Base-by-base conservation (phyloP, 2,329 filamentous ascomycete species). In the Xylariales sp. region DNA sequence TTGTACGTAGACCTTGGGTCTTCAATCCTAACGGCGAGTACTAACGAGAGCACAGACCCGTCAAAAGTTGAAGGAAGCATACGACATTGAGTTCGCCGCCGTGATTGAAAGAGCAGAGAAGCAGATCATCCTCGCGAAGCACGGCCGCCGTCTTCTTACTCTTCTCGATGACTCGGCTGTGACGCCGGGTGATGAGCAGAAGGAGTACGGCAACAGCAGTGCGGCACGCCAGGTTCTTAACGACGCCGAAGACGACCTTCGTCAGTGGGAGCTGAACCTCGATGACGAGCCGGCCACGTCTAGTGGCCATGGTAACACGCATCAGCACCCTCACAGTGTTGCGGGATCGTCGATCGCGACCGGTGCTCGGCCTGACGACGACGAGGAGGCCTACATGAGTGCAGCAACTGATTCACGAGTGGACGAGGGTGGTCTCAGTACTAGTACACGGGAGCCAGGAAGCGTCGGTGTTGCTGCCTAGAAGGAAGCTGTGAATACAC, bases 41-140 rank as follows among this genome's bases (percentile, higher is more conserved):
- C 32, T 36, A 12, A 42, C 21, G 22, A 2, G 27, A 8, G 9
- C 19, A 28, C 47, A 93, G 86, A 97, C 93, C 25, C 86, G 93
- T 44, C 86, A 93, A 65, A 97, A 96, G 69, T 76, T 98, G 67
- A 96, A 95, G 69, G 88, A 96, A 65, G 88, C 93, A 18, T 97
- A 91, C 60, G 87, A 90, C 51, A 65, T 86, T 46, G 89, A 97
- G 61, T 87, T 95, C 50, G 80, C 86, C 12, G 89, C 90, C 45
- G 87, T 89, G 15, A 95, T 98, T 54, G 93, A 98, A 71, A 86
- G 91, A 22, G 89, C 89, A 18, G 93, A 97, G 71, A 97, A 97
- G 70, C 93, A 98, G 62, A 86, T 91, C 55, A 87, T 98, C 46
- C 78, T 98, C 12, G 91, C 93, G 43, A 87, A 86, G 56, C 90